Conservation (phyloP, 257 asterid species). For the Solanum pennellii region DNA sequence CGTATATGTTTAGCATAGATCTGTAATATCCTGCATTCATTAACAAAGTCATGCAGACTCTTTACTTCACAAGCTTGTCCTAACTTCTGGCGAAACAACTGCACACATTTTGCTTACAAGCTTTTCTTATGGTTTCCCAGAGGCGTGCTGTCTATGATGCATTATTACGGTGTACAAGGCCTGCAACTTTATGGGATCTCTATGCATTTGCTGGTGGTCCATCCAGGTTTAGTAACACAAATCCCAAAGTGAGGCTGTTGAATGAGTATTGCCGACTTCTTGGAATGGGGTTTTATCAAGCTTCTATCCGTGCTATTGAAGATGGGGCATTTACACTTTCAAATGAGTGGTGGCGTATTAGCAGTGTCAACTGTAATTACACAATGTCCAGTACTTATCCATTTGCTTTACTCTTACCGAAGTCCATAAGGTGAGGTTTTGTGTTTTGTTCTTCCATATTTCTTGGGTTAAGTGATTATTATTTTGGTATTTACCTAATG, state of each 20-base stretch:
- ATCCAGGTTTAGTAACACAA: slow-evolving; percentile 42
- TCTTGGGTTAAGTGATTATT: slow-evolving; percentile 6
- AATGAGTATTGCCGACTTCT: slow-evolving; percentile 89
- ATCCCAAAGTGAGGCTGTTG: slow-evolving; percentile 69
- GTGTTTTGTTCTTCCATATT: not conserved
- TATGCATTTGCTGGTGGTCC: slow-evolving; percentile 69
- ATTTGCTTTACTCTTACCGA: slow-evolving; percentile 89
- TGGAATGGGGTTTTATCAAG: slow-evolving; percentile 48
- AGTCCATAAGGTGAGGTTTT: slow-evolving; percentile 54
- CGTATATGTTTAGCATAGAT: not conserved
- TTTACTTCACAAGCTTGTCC: not conserved
- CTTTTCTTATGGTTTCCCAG: slow-evolving; percentile 32
- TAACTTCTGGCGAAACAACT: not conserved
- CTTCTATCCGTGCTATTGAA: slow-evolving; percentile 48
- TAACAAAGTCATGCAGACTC: not conserved
- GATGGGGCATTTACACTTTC: slow-evolving; percentile 69
- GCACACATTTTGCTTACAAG: not conserved
- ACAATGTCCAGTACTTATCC: slow-evolving; percentile 83
- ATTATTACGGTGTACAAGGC: slow-evolving; percentile 61
- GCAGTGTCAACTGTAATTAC: slow-evolving; percentile 58
- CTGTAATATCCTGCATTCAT: not conserved
- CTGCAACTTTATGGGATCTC: slow-evolving; percentile 79
- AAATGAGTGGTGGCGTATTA: slow-evolving; percentile 88
- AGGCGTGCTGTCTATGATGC: slow-evolving; percentile 87
- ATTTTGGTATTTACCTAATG: slow-evolving; percentile 13